Evolutionary conservation across 106 monocot genomes (phyloP), one percentile per base, ranked within the genome.

Genomic region (Vanilla planifolia): DNA sequence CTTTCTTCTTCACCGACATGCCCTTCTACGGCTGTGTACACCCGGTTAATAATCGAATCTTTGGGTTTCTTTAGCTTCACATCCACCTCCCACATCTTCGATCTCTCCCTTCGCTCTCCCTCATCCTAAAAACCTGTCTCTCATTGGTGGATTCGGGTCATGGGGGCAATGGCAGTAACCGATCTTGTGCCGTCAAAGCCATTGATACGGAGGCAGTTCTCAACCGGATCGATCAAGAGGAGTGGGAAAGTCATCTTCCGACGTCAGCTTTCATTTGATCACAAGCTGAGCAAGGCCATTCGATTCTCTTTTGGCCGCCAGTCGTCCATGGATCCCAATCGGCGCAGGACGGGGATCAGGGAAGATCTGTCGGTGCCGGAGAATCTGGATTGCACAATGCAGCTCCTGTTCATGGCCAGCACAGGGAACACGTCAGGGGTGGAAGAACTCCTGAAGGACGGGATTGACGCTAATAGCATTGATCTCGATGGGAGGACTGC

Each of bases 401-500:
- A 85, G 74, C 74, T 93, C 33, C 69, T 93, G 26, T 93, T 88
- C 69, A 33, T 88, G 76, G 81, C 88, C 0, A 72, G 73, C 71
- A 76, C 67, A 29, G 93, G 85, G 40, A 85, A 93, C 56, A 69
- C 67, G 13, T 48, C 71, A 23, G 88, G 80, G 0, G 73, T 89
- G 15, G 82, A 82, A 60, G 77, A 71, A 8, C 46, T 89, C 53
- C 73, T 93, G 17, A 52, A 61, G 23, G 74, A 66, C 6, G 88
- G 89, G 1, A 33, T 75, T 2, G 88, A 88, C 59, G 93, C 82
- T 5, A 93, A 93, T 42, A 88, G 93, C 59, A 89, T 93, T 28
- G 85, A 93, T 68, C 69, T 93, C 13, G 93, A 93, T 41, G 93
- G 93, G 8, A 60, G 93, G 50, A 93, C 93, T 15, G 93, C 84